Evolutionary conservation across 2,329 filamentous ascomycete species (phyloP).

Genomic region (Emydomyces testavorans): DNA sequence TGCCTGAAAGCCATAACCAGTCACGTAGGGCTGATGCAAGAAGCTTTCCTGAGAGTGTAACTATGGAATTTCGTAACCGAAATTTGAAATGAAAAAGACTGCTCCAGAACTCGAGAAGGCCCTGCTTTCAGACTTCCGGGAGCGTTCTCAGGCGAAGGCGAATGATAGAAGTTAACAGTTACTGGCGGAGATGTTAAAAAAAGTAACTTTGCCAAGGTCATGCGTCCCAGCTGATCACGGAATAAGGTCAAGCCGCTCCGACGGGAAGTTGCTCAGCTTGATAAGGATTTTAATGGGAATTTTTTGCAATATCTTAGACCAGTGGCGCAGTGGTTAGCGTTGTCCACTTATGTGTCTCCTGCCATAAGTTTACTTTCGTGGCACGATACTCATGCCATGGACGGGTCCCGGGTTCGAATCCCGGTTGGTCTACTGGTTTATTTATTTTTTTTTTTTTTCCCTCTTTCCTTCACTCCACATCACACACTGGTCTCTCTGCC

Average conservation of each 20-base stretch:
- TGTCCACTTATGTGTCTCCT: constrained; percentile 12
- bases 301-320: constrained; percentile 6
- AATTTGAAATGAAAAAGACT: too few relatives aligned
- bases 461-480: not conserved
- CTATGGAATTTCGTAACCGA: too few relatives aligned
- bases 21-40: too few relatives aligned
- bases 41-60: too few relatives aligned
- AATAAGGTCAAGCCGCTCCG: not conserved
- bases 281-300: not conserved
- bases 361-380: constrained; percentile 11
- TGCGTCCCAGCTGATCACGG: too few relatives aligned
- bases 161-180: too few relatives aligned
- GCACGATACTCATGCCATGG: constrained; percentile 12
- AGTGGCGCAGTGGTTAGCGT: constrained; percentile 13
- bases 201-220: too few relatives aligned
- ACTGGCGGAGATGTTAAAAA: too few relatives aligned
- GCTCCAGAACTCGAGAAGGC: too few relatives aligned
- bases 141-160: too few relatives aligned
- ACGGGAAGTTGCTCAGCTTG: not conserved
- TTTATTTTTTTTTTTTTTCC: constrained; percentile 3
- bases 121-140: too few relatives aligned
- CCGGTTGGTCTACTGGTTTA: constrained; percentile 11
- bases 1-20: too few relatives aligned
- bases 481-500: not conserved
- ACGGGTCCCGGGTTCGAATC: constrained; percentile 12